Base-by-base conservation (phyloP, 768 basidiomycete species). In the Rhizopogon roseolus region DNA sequence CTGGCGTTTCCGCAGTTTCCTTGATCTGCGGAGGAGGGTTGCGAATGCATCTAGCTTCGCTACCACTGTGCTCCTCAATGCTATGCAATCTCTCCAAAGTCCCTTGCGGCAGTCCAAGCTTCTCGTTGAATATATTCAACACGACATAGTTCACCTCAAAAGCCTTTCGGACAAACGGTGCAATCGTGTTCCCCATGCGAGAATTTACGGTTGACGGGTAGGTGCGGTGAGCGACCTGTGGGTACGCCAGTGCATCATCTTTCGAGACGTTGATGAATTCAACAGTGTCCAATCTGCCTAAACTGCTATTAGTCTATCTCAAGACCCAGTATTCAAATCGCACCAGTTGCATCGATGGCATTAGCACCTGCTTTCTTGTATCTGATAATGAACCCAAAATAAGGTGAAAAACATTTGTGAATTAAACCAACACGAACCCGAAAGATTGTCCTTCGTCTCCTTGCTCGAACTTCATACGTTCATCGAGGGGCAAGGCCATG, bases 241-340 rank as follows among this genome's bases (percentile, higher is more conserved):
- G 87, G 70, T 77, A 87, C 0, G 81, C 76, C 0, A 88, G 62
- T 0, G 76, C 83, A 57, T 90, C 87, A 60, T 90, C 86, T 61
- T 86, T 85, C 0, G 85, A 72, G 32, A 88, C 66, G 60, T 86
- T 86, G 55, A 88, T 71, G 65, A 85, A 86, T 60, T 88, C 84
- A 4, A 76, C 74, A 1, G 75, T 74, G 61, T 88, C 85, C 13
- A 46, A 34, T 14, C 5, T 19, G 45, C 29, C 45, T 46, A 32
- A 7, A 2, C 19, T 7, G 17, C 29, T 2, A 17, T 46, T 4
- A 32, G 29, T 32, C 29, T 19, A 19, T 29, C 19, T 3, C 17
- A 1, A 45, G 13, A 4, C 17, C 32, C 0, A 1, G 1, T 8
- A 11, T 7, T 13, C 6, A 45, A 46, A 13, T 19, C n/a, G 4